Base-by-base conservation (phyloP, 306 rosid genomes). In the Vicia villosa region DNA sequence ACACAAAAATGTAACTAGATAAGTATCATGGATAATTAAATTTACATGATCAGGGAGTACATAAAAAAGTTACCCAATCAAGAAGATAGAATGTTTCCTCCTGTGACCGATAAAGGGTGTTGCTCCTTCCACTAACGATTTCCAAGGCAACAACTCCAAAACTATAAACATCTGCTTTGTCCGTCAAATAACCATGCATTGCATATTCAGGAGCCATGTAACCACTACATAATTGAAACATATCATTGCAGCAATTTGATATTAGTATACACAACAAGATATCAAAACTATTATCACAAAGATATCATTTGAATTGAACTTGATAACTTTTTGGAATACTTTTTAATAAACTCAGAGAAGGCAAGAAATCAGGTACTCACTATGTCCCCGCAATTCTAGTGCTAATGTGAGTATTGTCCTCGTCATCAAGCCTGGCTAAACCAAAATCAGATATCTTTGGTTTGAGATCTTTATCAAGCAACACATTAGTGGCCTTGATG, bases 191-290 rank as follows among this genome's bases (percentile, higher is more conserved):
- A 19, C 94, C 88, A 32, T 84, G 80, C 81, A 79, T 79, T 13
- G 96, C 91, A 0, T 89, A 84, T 26, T 89, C 88, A 2, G 89
- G 96, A 74, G 92, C 90, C 92, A 89, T 89, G 50, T 89, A 89
- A 26, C 78, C 78, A 0, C 43, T 26, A n/a, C 3, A 74, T 8
- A 24, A 74, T 52, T 63, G 55, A 15, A 56, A 26, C 10, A 56
- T 28, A 56, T 13, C 30, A 74, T 28, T 4, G 19, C 11, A 28
- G 55, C 10, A 20, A 65, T 8, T 28, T 63, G 49, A 65, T 65
- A 54, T 28, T 14, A 41, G 22, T 42, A 74, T 0, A 64, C n/a
- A n/a, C 49, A 64, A 40, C 73, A 12, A 0, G 36, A 22, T 28
- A 64, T 63, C 28, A 41, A 41, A 49, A 19, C 19, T 0, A 28